Base-by-base conservation (phyloP, 2,329 filamentous ascomycete genomes). In the Botrytis sinoallii region DNA sequence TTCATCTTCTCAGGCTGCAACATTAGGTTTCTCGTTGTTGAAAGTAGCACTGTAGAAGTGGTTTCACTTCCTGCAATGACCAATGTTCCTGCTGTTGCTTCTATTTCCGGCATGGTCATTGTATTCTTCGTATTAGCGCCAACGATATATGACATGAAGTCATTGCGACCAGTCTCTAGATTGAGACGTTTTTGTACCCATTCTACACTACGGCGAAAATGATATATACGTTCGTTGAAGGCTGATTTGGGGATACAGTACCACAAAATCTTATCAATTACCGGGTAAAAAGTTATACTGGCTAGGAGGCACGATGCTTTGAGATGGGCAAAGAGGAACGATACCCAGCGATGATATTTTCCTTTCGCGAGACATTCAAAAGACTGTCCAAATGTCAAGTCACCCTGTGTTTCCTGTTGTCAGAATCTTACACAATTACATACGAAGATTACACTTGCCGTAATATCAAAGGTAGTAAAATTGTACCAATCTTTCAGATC, bases 61-160 rank as follows among this genome's bases (percentile, higher is more conserved):
- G 74, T 75, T 64, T 75, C 74, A 32, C 66, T 72, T 3, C 75
- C 75, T 5, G 72, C 75, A 18, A 75, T 42, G 20, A 76, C 71
- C 10, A 76, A 66, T 20, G 66, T 35, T 42, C 55, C 32, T n/a
- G 71, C 46, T 25, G 60, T 75, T 2, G 42, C 32, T 20, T 61
- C 60, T 35, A 75, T 74, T 59, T 76, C 75, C 14, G 59, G 9
- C 29, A 46, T 61, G 16, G 44, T 73, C 63, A 70, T 66, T 48
- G 78, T 75, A 75, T 77, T 73, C 44, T 72, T 72, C 32, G 73
- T 72, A 44, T 75, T 76, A 57, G 75, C 73, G 35, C 74, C 66
- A 20, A 76, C 48, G 25, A 80, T 77, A 73, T 77, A 73, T 9
- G 84, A 79, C 69, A 75, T 65, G 79, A 81, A 85, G 81, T 57